A percentile compares a stretch with the other conserved stretches of the same genome.
phyloP scores from a whole-genome alignment of 495 filamentous ascomycete species.

The Bathelium albidoporum region DNA sequence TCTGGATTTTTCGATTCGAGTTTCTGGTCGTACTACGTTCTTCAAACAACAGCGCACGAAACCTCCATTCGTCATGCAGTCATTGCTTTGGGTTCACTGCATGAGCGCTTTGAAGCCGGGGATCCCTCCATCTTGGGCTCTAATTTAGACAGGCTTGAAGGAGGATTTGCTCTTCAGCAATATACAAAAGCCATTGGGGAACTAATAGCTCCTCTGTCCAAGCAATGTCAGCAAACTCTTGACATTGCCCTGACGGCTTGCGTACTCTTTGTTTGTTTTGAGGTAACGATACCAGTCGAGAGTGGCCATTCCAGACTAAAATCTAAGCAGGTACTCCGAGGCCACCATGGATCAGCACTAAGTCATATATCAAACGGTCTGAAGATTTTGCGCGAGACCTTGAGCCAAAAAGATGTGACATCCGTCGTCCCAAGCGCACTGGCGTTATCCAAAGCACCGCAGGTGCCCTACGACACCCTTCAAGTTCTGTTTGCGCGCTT shows the following conservation, averaged over 20 bases:
- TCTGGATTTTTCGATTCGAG: slow-evolving; percentile 18
- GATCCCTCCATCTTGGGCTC: background rate
- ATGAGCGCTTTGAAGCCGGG: slow-evolving; percentile 12
- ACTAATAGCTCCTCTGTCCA: slow-evolving; percentile 6
- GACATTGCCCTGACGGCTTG: slow-evolving; percentile 18
- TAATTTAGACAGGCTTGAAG: slow-evolving; percentile 5
- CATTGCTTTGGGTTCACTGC: slow-evolving; percentile 19
- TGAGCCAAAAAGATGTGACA: background rate
- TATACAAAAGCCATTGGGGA: slow-evolving; percentile 15
- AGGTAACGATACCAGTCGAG: slow-evolving; percentile 4
- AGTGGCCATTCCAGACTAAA: background rate
- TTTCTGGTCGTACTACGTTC: slow-evolving; percentile 19
- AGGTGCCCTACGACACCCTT: slow-evolving; percentile 4
- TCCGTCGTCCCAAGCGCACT: background rate
- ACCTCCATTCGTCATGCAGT: slow-evolving; percentile 20
- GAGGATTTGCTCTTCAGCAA: slow-evolving; percentile 16
- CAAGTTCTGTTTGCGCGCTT: slow-evolving; percentile 6
- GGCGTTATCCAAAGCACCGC: background rate
- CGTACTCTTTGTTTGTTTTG: slow-evolving; percentile 22
- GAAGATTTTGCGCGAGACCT: slow-evolving; percentile 1
- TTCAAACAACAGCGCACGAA: slow-evolving; percentile 18
- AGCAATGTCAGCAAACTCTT: background rate
- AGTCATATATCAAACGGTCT: background rate
- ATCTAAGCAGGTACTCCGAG: background rate
- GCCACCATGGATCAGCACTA: slow-evolving; percentile 9